phyloP scores from a whole-genome alignment of 1,284 basidiomycete species.

The Porodaedalea pini region DNA sequence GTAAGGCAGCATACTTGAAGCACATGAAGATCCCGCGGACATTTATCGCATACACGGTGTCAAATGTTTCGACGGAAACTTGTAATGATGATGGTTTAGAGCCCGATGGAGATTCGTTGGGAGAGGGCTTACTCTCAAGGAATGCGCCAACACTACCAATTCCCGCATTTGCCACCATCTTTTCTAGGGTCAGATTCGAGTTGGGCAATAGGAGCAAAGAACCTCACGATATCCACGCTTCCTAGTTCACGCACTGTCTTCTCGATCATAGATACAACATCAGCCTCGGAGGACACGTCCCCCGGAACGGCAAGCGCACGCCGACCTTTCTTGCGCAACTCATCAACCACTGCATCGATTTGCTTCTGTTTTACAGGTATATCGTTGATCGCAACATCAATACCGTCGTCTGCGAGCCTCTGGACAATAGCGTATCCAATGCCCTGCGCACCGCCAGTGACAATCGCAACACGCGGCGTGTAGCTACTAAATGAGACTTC shows the following conservation, averaged over 20 bases:
- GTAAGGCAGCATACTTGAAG: constrained; percentile 22
- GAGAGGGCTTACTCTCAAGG: neutral
- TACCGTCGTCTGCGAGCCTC: constrained; percentile 20
- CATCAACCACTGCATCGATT: constrained; percentile 9
- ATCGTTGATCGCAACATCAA: constrained; percentile 23
- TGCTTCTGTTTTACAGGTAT: constrained; percentile 1
- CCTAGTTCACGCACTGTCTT: constrained; percentile 17
- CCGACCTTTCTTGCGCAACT: constrained; percentile 10
- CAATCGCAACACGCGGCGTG: constrained; percentile 11
- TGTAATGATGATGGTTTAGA: neutral
- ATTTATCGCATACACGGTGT: constrained; percentile 20
- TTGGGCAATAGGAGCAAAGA: neutral
- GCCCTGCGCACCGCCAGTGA: constrained; percentile 24
- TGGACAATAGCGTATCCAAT: constrained; percentile 20
- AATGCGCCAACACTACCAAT: neutral
- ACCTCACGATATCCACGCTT: constrained; percentile 16
- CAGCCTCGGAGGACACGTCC: constrained; percentile 19
- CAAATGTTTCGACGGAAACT: constrained; percentile 14
- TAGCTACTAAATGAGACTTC: neutral
- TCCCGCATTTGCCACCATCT: constrained; percentile 24
- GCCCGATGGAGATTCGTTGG: neutral
- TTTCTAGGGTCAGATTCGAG: neutral
- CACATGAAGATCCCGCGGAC: constrained; percentile 20
- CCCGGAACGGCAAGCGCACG: constrained; percentile 12
- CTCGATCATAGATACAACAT: constrained; percentile 17